phyloP scores from a whole-genome alignment of 73 alveolate genomes.

The Tetrahymena malaccensis region DNA sequence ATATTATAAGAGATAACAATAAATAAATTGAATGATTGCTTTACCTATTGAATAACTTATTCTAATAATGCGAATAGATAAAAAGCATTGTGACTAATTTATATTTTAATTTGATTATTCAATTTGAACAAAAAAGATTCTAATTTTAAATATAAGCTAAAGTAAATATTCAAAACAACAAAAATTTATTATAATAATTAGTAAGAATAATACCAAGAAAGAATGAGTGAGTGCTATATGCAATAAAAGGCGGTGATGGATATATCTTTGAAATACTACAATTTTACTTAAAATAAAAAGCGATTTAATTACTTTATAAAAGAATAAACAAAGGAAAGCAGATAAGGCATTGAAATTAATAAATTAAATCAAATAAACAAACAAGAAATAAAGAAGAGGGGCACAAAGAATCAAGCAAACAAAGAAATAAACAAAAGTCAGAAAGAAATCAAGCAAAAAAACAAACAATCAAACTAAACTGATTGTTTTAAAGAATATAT shows the following conservation, averaged over 20 bases:
- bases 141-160: neutral
- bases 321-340: neutral
- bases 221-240: too few relatives aligned
- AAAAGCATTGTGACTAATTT: neutral
- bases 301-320: neutral
- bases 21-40: neutral
- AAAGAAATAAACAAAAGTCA: neutral
- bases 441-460: neutral
- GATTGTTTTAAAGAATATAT: neutral
- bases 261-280: neutral
- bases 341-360: neutral
- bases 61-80: neutral
- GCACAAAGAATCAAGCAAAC: neutral
- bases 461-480: neutral
- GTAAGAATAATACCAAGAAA: neutral
- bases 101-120: neutral
- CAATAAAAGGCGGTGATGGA: neutral
- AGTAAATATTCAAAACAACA: neutral
- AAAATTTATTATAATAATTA: too few relatives aligned
- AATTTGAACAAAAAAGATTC: neutral
- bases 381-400: neutral
- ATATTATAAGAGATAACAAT: too few relatives aligned
- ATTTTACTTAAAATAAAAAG: neutral
- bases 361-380: neutral
- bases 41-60: neutral